These are phyloP conservation scores for Antitrichia curtipendula DNA, from an alignment of 225 moss, liverwort and hornwort species.

Conservation along the genomic window DNA sequence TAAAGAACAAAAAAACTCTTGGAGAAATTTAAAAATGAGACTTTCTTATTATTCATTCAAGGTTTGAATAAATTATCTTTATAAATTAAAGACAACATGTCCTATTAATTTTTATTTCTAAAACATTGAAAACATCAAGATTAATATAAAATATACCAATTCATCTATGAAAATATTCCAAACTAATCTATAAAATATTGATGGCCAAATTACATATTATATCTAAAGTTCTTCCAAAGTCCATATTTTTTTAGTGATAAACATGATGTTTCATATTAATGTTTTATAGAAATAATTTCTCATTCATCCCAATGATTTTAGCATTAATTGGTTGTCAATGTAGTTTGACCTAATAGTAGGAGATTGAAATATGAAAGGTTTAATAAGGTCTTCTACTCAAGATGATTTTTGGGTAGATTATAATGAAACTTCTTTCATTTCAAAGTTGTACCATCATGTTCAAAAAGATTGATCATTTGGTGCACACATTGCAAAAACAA, in stretches of 20 bases:
- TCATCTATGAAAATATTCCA: neutral
- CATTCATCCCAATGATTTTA: neutral
- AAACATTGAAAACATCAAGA: neutral
- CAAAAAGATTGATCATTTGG: neutral
- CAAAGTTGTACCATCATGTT: neutral
- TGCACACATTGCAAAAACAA: neutral
- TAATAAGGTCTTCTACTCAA: neutral
- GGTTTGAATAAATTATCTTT: neutral
- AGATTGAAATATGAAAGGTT: neutral
- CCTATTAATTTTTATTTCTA: neutral
- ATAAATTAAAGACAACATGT: neutral
- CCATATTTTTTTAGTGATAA: neutral
- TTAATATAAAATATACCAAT: too few species aligned
- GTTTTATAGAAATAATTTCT: neutral
- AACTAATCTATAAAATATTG: too few species aligned
- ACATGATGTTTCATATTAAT: neutral
- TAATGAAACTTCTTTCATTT: neutral
- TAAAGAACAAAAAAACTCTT: too few species aligned
- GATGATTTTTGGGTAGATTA: neutral
- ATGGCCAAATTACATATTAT: too few species aligned
- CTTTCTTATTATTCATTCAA: accelerated
- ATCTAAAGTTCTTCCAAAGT: neutral
- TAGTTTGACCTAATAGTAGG: neutral
- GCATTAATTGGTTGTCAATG: neutral
- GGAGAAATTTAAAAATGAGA: neutral